Base-by-base conservation (phyloP, 1,284 basidiomycete species). In the Abortiporus biennis region DNA sequence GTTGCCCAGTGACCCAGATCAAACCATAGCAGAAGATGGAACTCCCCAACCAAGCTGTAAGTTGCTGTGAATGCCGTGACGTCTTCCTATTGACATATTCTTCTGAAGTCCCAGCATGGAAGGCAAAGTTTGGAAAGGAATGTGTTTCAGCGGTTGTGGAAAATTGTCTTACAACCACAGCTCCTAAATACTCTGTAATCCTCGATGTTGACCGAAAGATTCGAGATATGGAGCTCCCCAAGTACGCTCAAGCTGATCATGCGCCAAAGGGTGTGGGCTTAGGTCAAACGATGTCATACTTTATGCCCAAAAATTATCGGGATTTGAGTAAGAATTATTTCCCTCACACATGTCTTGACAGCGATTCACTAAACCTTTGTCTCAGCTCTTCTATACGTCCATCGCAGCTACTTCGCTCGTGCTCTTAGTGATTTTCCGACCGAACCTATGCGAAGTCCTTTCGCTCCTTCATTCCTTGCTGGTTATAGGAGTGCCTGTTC, bases 401-500 rank as follows among this genome's bases (percentile, higher is more conserved):
- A 87, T 54, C 71, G 81, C 21, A 65, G 70, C 19, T 84, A 80
- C 57, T 81, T 85, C 47, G 75, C 75, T 1, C 74, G 76, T 49
- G 79, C 80, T 0, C 59, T 87, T 6, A 67, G 69, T 29, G 80
- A 85, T 40, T 61, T 64, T 42, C 77, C 78, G 0, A 52, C 58
- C 6, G 76, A 84, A 45, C 66, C 77, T 3, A 59, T 79, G 42
- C 67, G 67, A 44, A 80, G 84, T 53, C 72, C 67, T 52, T 85
- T 76, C 52, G 68, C 75, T 0, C 75, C 77, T 0, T 86, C 84
- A 0, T 78, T 85, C 22, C 69, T 81, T 49, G 78, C 84, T 0
- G 72, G 76, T 9, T 85, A 81, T 58, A 74, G 80, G 4, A 80
- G 78, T 20, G 77, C 81, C 11, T 83, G 77, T 68, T 64, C 78